Conservation (phyloP, 345 rosid genomes). For the Acer campestre region DNA sequence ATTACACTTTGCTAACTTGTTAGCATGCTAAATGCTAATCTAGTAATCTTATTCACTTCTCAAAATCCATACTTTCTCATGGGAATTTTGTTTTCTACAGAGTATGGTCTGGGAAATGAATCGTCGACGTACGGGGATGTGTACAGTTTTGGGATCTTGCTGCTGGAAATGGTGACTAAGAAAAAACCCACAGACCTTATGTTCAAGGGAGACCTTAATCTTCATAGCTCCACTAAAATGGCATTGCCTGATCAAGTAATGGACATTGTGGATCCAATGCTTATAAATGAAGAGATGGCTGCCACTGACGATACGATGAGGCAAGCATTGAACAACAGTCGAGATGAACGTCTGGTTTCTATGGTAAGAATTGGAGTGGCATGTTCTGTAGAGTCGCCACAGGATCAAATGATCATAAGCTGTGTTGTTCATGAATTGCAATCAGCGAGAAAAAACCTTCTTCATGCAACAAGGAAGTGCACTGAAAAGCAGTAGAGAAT, state of each 20-base stretch:
- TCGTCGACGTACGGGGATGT: not conserved
- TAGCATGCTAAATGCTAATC: not conserved
- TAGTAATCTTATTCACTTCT: not conserved
- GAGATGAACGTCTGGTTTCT: not conserved
- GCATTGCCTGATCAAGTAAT: not conserved
- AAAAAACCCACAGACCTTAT: not conserved
- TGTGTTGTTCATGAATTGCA: too few species aligned
- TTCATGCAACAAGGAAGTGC: too few species aligned
- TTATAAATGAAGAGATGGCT: not conserved
- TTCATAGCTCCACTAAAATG: not conserved
- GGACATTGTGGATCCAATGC: not conserved
- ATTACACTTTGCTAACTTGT: not conserved
- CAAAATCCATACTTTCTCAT: not conserved
- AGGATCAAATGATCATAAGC: too few species aligned
- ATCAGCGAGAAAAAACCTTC: too few species aligned
- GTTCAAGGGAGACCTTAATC: not conserved
- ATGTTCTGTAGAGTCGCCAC: too few species aligned
- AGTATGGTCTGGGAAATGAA: slow-evolving; percentile 23
- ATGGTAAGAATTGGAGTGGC: slow-evolving; percentile 19
- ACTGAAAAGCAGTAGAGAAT: too few species aligned
- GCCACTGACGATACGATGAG: not conserved
- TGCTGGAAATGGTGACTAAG: not conserved
- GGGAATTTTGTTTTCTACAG: not conserved
- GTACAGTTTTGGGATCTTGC: not conserved
- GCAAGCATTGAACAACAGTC: not conserved